Conservation (phyloP, 345 rosid species). For the Acer campestre region DNA sequence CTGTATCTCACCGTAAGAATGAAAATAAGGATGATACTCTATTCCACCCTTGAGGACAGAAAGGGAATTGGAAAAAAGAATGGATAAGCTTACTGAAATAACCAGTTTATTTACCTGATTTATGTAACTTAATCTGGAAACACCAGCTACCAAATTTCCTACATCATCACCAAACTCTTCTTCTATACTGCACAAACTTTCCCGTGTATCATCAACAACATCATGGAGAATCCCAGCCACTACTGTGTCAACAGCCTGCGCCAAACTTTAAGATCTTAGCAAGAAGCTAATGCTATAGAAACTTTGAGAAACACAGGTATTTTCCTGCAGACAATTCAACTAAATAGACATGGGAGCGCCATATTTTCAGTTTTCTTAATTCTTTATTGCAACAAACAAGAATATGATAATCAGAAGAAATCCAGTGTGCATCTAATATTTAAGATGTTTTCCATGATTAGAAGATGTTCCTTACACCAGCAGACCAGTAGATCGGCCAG, state of each 20-base stretch:
- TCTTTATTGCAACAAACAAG: not conserved
- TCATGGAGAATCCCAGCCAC: conserved; percentile 80
- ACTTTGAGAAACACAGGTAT: not conserved
- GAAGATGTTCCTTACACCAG: not conserved
- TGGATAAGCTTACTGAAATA: not conserved
- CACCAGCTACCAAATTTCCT: conserved; percentile 62
- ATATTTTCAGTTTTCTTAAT: not conserved
- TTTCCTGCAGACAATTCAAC: not conserved
- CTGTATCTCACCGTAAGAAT: not conserved
- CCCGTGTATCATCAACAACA: conserved; percentile 57
- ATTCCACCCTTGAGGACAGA: not conserved
- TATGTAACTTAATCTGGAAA: conserved; percentile 65
- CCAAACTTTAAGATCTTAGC: conserved; percentile 15
- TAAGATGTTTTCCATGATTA: not conserved
- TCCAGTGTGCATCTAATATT: not conserved
- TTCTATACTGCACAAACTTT: conserved; percentile 48
- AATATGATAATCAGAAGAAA: not conserved
- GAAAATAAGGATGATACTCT: not conserved
- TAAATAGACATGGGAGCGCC: not conserved
- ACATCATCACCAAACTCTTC: conserved; percentile 72
- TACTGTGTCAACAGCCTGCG: conserved; percentile 66
- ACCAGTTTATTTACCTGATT: conserved; percentile 52
- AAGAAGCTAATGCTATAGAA: not conserved
- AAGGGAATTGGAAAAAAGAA: not conserved
- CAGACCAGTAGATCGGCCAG: not conserved